Base-by-base conservation (phyloP, 176 grass and related monocot genomes). In the Puya raimondii region DNA sequence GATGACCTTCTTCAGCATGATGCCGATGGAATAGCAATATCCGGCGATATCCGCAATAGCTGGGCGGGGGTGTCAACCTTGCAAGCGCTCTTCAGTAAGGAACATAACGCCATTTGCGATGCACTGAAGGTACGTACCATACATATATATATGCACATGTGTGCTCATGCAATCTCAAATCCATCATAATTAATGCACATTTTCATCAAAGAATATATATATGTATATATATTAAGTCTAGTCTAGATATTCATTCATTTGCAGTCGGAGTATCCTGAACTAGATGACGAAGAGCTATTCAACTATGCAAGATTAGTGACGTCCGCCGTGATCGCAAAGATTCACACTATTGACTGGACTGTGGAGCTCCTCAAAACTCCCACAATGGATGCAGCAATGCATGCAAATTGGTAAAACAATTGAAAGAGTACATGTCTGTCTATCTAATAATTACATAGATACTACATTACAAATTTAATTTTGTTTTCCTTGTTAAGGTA, bases 341-440 rank as follows among this genome's bases (percentile, higher is more conserved):
- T 88, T 63, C 81, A 88, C 81, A 88, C 86, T 68, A 88, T 88
- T 71, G 86, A 88, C 57, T 88, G 86, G 86, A 88, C 86, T 18
- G 81, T 88, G 0, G 78, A 81, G 66, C 86, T 88, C 53, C 81
- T 88, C 20, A 88, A 88, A 65, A 88, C 86, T 33, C 73, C 80
- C 51, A 88, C 78, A 21, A 4, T 88, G 81, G 78, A 73, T 50
- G 54, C 66, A 2, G 80, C 13, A 68, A 83, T 83, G 85, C 85
- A 72, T 5, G 29, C 64, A 72, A 88, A 88, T 68, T 88, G 85
- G 85, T 88, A 66, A 66, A 49, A 33, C 15, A 78, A 52, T 14
- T 59, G 53, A 1, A 33, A 70, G 75, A 70, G 64, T 23, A 47
- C 27, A 20, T 20, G 7, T 23, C 7, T 48, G n/a, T 57, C 9